A percentile compares a stretch with the other conserved stretches of the same genome.
Conservation (phyloP, 2,329 filamentous ascomycete genomes). For the Fusarium annulatum region DNA sequence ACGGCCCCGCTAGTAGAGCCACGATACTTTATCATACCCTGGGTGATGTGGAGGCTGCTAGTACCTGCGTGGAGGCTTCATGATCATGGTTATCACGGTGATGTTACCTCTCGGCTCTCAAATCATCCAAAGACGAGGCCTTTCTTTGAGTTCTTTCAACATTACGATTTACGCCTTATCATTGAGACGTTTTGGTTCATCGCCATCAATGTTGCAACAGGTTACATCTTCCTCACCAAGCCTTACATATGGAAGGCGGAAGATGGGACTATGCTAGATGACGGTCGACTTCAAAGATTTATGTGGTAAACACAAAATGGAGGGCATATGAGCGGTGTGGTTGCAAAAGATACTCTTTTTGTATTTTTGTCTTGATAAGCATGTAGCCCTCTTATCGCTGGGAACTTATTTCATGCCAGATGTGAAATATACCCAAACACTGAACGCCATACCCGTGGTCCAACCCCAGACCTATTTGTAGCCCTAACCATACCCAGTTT, state of each 20-base stretch:
- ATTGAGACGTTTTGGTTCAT: constrained; percentile 78
- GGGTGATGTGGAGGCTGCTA: constrained; percentile 90
- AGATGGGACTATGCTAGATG: constrained; percentile 63
- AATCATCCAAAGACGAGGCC: neutral
- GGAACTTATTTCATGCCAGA: neutral
- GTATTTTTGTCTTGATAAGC: constrained; percentile 30
- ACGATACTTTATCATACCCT: constrained; percentile 94
- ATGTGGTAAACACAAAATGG: constrained; percentile 72
- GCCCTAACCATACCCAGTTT: constrained; percentile 25
- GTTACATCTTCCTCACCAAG: constrained; percentile 75
- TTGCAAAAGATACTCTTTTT: constrained; percentile 36
- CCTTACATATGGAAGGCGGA: constrained; percentile 74
- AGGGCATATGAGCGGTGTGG: neutral
- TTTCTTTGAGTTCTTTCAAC: constrained; percentile 15
- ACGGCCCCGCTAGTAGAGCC: constrained; percentile 95
- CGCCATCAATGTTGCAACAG: constrained; percentile 71
- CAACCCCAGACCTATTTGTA: constrained; percentile 1
- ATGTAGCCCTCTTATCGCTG: constrained; percentile 16
- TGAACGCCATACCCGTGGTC: constrained; percentile 33
- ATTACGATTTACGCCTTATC: constrained; percentile 60
- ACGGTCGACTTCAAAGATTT: constrained; percentile 75
- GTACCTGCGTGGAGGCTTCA: constrained; percentile 65
- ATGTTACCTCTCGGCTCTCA: neutral
- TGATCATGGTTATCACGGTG: constrained; percentile 20
- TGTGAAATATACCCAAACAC: constrained; percentile 22